Conservation (phyloP, 352 stramenopile genomes). For the Globisporangium uncinulatum region DNA sequence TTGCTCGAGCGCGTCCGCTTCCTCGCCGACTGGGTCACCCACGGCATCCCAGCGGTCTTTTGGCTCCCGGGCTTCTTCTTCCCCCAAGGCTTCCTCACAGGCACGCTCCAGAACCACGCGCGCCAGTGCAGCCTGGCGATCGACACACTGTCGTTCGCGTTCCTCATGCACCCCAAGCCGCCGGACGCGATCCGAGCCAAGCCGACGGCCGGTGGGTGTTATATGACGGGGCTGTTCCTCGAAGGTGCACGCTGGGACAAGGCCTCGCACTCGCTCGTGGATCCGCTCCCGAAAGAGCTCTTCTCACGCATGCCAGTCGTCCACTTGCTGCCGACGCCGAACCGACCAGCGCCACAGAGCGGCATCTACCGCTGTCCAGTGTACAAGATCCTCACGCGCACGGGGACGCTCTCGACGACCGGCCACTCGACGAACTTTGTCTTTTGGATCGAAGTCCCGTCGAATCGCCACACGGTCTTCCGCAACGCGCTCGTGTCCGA, state of each 20-base stretch:
- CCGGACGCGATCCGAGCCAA: slow-evolving; percentile 30
- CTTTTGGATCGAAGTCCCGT: slow-evolving; percentile 95
- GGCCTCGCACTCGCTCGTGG: slow-evolving; percentile 61
- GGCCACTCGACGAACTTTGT: slow-evolving; percentile 97
- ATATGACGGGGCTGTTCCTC: slow-evolving; percentile 89
- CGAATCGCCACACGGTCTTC: slow-evolving; percentile 66
- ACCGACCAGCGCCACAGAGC: slow-evolving; percentile 68
- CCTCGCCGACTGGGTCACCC: slow-evolving; percentile 36
- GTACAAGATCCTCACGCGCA: slow-evolving; percentile 94
- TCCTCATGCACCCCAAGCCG: slow-evolving; percentile 60
- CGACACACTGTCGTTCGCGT: slow-evolving; percentile 80
- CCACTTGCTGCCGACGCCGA: slow-evolving; percentile 76
- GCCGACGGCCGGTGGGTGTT: slow-evolving; percentile 65
- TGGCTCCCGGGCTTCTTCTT: slow-evolving; percentile 95
- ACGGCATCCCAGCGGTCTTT: slow-evolving; percentile 33
- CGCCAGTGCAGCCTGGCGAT: slow-evolving; percentile 68
- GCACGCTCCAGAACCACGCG: slow-evolving; percentile 62
- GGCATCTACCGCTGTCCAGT: slow-evolving; percentile 92
- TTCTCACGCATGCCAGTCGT: slow-evolving; percentile 90
- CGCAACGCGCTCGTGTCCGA: slow-evolving; percentile 91
- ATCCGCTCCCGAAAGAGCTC: slow-evolving; percentile 89
- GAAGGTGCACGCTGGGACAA: slow-evolving; percentile 90
- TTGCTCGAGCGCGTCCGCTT: slow-evolving; percentile 73
- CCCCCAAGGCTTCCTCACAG: slow-evolving; percentile 83
- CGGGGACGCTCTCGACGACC: slow-evolving; percentile 93